phyloP scores from a whole-genome alignment of 345 rosid genomes.

The Cochlearia excelsa region DNA sequence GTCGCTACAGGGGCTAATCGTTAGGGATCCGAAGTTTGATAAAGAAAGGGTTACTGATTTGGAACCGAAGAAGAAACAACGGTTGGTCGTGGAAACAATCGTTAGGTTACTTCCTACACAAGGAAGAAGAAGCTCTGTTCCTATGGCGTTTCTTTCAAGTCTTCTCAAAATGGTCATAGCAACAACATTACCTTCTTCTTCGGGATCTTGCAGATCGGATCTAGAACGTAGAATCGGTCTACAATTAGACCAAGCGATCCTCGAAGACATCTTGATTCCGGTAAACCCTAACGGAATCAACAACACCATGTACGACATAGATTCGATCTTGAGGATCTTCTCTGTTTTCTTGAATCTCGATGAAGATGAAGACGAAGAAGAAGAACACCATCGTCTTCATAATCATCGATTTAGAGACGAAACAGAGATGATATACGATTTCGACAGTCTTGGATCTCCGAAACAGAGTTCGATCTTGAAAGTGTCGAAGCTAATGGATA shows the following conservation, averaged over 20 bases:
- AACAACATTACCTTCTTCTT: conserved; percentile 46
- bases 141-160: conserved; percentile 91
- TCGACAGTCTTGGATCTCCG: conserved; percentile 90
- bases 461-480: conserved; percentile 89
- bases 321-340: conserved; percentile 78
- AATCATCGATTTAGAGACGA: conserved; percentile 56
- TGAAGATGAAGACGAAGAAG: conserved; percentile 75
- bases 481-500: conserved; percentile 89
- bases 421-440: conserved; percentile 76
- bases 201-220: conserved; percentile 70
- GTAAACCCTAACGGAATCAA: conserved; percentile 50
- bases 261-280: conserved; percentile 91
- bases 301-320: conserved; percentile 69
- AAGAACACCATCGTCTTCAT: conserved; percentile 50
- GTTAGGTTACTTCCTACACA: conserved; percentile 79
- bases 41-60: conserved; percentile 58
- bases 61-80: conserved; percentile 74
- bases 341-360: conserved; percentile 78
- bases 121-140: conserved; percentile 81
- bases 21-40: conserved; percentile 54
- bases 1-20: conserved; percentile 69
- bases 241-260: conserved; percentile 94
- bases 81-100: conserved; percentile 70
- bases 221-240: conserved; percentile 87
- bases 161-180: conserved; percentile 72